Base-by-base conservation (phyloP, 108 stramenopile species). In the Cyclostephanos invisitatus region DNA sequence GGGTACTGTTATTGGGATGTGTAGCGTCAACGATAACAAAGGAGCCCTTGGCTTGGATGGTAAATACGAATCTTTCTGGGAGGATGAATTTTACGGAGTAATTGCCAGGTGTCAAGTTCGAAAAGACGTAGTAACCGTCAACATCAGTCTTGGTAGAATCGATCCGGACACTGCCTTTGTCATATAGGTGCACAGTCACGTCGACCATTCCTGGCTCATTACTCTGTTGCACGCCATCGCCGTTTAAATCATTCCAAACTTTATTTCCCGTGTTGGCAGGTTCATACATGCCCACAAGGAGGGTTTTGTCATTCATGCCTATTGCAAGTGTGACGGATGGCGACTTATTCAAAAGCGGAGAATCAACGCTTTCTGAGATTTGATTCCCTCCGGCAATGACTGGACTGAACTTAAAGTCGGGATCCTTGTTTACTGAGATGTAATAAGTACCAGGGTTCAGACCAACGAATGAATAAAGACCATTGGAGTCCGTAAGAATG, bases 81-180 rank as follows among this genome's bases (percentile, higher is more conserved):
- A 73, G 66, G 40, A 73, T 47, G 62, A 80, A 80, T 59, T 56
- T 69, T n/a, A 80, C 72, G 28, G 78, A 71, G 44, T 73, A 80
- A 27, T 49, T 73, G 2, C 78, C 78, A 12, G 78, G 78, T 37
- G 27, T 14, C 7, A 80, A 22, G 18, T 40, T 56, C 17, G 64
- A 56, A 40, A 80, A 80, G 24, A 64, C 25, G 65, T 80, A 80
- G 29, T 55, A 15, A 10, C 78, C 78, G 49, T 73, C 66, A 20
- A 24, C 55, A 69, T 80, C 78, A 0, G 78, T 80, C n/a, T 49
- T 22, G 21, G 59, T 68, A 14, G 37, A 12, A 42, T 48, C 47
- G 14, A 80, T 56, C 50, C 63, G 25, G 42, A 15, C 25, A 25
- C 78, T 72, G 15, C 12, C 49, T 15, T 50, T 55, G 56, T 80